Evolutionary conservation across 768 basidiomycete genomes (phyloP).

Genomic region (Lepiota brunneoincarnata): DNA sequence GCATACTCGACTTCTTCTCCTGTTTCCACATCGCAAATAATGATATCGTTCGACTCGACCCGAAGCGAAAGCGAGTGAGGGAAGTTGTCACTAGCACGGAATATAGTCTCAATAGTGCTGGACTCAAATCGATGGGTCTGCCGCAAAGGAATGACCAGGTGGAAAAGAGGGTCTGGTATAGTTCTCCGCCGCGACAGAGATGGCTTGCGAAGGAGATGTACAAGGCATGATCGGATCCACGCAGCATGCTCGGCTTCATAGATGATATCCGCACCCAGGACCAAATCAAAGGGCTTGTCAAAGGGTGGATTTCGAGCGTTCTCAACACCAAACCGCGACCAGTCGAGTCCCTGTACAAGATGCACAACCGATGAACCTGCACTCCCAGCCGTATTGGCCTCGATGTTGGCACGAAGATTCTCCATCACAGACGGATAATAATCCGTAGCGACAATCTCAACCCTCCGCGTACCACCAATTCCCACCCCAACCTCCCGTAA

Average conservation of each 20-base stretch:
- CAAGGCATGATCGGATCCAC: slow-evolving; percentile 68
- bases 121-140: slow-evolving; percentile 61
- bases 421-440: slow-evolving; percentile 70
- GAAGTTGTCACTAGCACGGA: slow-evolving; percentile 23
- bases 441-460: slow-evolving; percentile 65
- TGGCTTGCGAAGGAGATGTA: slow-evolving; percentile 40
- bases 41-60: slow-evolving; percentile 38
- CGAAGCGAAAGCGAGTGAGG: slow-evolving; percentile 6
- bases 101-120: slow-evolving; percentile 53
- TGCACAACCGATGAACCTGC: slow-evolving; percentile 2
- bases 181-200: neutral
- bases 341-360: slow-evolving; percentile 51
- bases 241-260: slow-evolving; percentile 70
- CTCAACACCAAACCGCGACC: slow-evolving; percentile 40
- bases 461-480: neutral
- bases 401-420: slow-evolving; percentile 66
- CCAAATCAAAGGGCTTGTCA: slow-evolving; percentile 55
- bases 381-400: slow-evolving; percentile 45
- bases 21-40: slow-evolving; percentile 51
- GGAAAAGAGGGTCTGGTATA: slow-evolving; percentile 40
- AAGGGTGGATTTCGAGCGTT: slow-evolving; percentile 19
- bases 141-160: slow-evolving; percentile 77
- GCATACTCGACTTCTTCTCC: slow-evolving; percentile 63
- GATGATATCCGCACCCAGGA: slow-evolving; percentile 81
- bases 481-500: neutral